A percentile compares a stretch with the other conserved stretches of the same genome.
Conservation (phyloP, 805 yeast genomes). For the Spathaspora passalidarum region DNA sequence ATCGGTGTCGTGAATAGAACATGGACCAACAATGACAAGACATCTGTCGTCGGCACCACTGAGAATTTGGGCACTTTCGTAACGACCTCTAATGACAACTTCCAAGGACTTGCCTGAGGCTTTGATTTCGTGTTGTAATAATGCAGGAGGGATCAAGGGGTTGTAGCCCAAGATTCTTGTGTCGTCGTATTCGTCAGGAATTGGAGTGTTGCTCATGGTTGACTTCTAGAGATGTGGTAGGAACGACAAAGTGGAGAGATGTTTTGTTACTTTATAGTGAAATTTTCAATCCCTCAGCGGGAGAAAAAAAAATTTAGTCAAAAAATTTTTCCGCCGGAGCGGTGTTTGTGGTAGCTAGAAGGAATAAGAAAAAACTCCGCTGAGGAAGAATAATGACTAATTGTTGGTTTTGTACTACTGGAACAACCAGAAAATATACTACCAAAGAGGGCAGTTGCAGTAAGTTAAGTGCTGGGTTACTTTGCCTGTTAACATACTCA, state of each 20-base stretch:
- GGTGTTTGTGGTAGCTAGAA: neutral
- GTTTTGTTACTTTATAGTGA: no score
- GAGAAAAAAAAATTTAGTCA: neutral
- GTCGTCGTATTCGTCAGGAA: constrained; percentile 68
- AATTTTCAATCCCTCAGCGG: neutral
- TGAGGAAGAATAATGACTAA: neutral
- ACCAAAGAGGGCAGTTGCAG: neutral
- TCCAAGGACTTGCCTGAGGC: constrained; percentile 52
- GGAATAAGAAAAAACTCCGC: constrained; percentile 1
- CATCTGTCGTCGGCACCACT: constrained; percentile 78
- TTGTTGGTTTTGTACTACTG: neutral
- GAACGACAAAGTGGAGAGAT: no score
- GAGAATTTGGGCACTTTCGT: constrained; percentile 71
- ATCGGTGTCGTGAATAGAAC: constrained; percentile 89
- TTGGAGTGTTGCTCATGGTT: constrained; percentile 44
- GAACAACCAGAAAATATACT: neutral
- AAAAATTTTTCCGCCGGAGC: neutral
- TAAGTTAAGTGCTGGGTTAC: no score
- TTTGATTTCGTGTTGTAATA: constrained; percentile 82
- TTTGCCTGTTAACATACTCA: no score
- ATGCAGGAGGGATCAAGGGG: constrained; percentile 90
- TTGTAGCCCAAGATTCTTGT: constrained; percentile 86
- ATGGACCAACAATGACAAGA: constrained; percentile 90
- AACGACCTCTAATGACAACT: constrained; percentile 75
- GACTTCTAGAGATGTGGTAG: neutral